phyloP scores from a whole-genome alignment of 2,329 filamentous ascomycete genomes.

The Fusarium lateritium region DNA sequence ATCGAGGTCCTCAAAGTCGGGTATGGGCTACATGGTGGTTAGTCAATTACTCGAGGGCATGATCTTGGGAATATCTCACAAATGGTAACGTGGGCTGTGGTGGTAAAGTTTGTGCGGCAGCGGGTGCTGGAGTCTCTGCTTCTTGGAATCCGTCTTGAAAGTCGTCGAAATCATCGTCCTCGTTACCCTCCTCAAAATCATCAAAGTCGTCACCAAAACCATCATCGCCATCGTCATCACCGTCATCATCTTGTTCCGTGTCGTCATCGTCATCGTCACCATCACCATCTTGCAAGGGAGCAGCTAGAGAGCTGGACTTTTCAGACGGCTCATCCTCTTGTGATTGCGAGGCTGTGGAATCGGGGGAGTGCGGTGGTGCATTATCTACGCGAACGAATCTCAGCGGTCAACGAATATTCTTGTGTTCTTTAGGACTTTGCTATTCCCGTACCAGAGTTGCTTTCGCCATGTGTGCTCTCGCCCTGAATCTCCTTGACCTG shows the following conservation, averaged over 20 bases:
- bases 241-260: conserved; percentile 26
- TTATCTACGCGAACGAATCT: conserved; percentile 46
- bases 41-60: conserved; percentile 34
- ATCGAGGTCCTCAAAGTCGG: conserved; percentile 75
- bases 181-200: conserved; percentile 73
- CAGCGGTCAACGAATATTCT: conserved; percentile 47
- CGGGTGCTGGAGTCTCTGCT: conserved; percentile 56
- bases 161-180: conserved; percentile 73
- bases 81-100: conserved; percentile 62
- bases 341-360: conserved; percentile 49
- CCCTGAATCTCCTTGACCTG: conserved; percentile 53
- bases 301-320: conserved; percentile 32
- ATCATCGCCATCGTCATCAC: conserved; percentile 55
- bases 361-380: conserved; percentile 48
- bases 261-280: conserved; percentile 22
- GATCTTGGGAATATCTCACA: conserved; percentile 52
- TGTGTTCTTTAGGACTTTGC: conserved; percentile 38
- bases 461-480: conserved; percentile 41
- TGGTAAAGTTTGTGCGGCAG: conserved; percentile 50
- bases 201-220: conserved; percentile 74
- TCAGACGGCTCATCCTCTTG: conserved; percentile 51
- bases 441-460: conserved; percentile 50
- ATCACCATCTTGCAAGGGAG: conserved; percentile 39
- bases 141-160: conserved; percentile 82
- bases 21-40: conserved; percentile 68